Percentiles rank a stretch among this genome's conserved stretches.
These are phyloP conservation scores for Backusella mclennaniae DNA, from an alignment of 192 early-diverging fungal species.

Conservation along the genomic window DNA sequence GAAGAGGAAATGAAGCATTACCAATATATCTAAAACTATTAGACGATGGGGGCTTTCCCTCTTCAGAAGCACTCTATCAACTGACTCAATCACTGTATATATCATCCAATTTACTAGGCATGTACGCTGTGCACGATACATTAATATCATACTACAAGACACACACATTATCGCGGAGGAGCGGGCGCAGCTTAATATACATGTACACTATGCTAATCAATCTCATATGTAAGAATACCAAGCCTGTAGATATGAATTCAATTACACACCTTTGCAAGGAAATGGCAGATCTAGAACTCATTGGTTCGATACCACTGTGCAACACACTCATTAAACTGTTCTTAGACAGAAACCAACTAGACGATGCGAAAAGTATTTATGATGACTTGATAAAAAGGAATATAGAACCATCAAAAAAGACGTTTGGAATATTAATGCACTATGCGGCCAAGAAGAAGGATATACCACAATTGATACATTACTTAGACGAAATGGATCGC, in stretches of 20 bases:
- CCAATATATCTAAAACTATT: conserved; percentile 1
- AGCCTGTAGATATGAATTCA: not conserved
- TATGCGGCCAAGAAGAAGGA: conserved; percentile 2
- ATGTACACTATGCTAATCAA: conserved; percentile 21
- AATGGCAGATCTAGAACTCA: not conserved
- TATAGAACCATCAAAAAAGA: not conserved
- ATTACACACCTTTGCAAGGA: conserved; percentile 15
- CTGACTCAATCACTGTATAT: not conserved
- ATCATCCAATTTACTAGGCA: not conserved
- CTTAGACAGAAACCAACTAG: not conserved
- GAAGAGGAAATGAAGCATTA: conserved; percentile 9
- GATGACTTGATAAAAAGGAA: conserved; percentile 1
- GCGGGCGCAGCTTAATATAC: not conserved
- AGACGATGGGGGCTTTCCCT: conserved; percentile 8
- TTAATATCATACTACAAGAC: not conserved
- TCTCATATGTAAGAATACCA: conserved; percentile 11
- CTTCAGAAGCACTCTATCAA: conserved; percentile 19
- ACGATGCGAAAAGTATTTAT: not conserved
- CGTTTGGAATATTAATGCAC: conserved; percentile 7
- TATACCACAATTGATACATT: not conserved
- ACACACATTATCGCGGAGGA: not conserved
- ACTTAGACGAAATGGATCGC: conserved; percentile 16
- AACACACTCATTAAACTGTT: conserved; percentile 12
- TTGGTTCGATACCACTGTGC: not conserved
- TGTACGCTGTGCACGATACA: conserved; percentile 12